Evolutionary conservation across 805 yeast species (phyloP).

Genomic region (Spathaspora gorwiae): DNA sequence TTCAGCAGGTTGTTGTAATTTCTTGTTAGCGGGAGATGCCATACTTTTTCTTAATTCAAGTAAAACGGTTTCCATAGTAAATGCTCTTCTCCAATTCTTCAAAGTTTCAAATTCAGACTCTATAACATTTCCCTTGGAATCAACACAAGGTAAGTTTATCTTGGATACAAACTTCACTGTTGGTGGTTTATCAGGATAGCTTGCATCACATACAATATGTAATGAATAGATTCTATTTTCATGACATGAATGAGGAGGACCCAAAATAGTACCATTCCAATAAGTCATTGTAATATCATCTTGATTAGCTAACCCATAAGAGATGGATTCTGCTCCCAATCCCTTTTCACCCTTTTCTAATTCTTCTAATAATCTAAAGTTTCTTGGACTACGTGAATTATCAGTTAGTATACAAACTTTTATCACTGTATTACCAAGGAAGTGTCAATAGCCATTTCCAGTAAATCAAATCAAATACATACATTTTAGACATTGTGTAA

Average conservation of each 20-base stretch:
- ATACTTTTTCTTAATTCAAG: slow-evolving; percentile 80
- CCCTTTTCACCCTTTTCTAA: slow-evolving; percentile 98
- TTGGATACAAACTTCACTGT: slow-evolving; percentile 72
- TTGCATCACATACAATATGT: slow-evolving; percentile 72
- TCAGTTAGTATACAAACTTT: too few species aligned
- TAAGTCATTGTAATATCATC: slow-evolving; percentile 90
- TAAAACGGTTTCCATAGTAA: slow-evolving; percentile 88
- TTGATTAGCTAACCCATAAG: slow-evolving; percentile 85
- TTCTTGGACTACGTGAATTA: slow-evolving; percentile 62
- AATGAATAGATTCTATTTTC: slow-evolving; percentile 91
- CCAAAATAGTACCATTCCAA: slow-evolving; percentile 98
- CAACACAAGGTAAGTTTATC: slow-evolving; percentile 91
- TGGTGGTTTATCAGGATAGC: slow-evolving; percentile 90
- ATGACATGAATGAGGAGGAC: slow-evolving; percentile 88
- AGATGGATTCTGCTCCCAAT: slow-evolving; percentile 92
- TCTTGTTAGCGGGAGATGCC: slow-evolving; percentile 80
- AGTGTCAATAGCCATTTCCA: too few species aligned
- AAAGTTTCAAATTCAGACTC: slow-evolving; percentile 56
- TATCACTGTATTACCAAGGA: too few species aligned
- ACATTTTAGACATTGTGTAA: slow-evolving; percentile 43
- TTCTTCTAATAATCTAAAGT: slow-evolving; percentile 91
- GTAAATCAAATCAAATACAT: slow-evolving; percentile 17
- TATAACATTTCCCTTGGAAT: slow-evolving; percentile 50
- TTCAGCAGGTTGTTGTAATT: slow-evolving; percentile 87
- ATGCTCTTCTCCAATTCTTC: slow-evolving; percentile 81